Base-by-base conservation (phyloP, 139 green algal species). In the Eudorina sp. region DNA sequence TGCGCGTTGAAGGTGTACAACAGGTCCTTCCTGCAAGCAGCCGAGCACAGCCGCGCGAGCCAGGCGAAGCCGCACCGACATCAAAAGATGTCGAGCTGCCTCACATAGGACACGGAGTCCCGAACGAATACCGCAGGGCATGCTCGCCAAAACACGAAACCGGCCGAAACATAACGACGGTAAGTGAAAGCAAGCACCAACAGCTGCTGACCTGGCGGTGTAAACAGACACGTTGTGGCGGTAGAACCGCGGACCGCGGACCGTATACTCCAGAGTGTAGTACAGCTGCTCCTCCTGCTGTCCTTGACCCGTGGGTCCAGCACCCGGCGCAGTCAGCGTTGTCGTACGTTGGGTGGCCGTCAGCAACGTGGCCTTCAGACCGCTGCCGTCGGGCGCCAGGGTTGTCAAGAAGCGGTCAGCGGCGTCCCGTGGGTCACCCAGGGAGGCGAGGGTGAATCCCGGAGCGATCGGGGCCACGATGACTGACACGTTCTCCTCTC, bases 401-500 rank as follows among this genome's bases (percentile, higher is more conserved):
- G 79, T 96, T 23, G 82, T 64, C 70, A 98, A 80, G 73, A 98
- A 95, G 21, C 88, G 80, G 64, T 80, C 16, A 4, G 62, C 82
- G 1, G 66, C 82, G 23, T 16, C 25, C 46, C 27, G 34, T 0
- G 82, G 64, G 27, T 69, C 82, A 5, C 95, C 96, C 69, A 98
- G 82, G 68, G 53, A 89, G 38, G 85, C 43, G 53, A 98, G 88
- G 21, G 38, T 90, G 93, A 99, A 99, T 34, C 96, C 96, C 2
- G 89, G 31, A 5, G 84, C 53, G 73, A 99, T 97, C 60, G 97
- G 96, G 2, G 95, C 95, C 19, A 97, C 97, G 19, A 99, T 93
- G 1, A 99, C 95, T 46, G 88, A 95, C 38, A 99, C 91, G 83
- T 99, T 99, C 83, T 97, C 92, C 88, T 99, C 97, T 0, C 97